Conservation (phyloP, 2,329 filamentous ascomycete species). For the Parafenestella ontariensis region DNA sequence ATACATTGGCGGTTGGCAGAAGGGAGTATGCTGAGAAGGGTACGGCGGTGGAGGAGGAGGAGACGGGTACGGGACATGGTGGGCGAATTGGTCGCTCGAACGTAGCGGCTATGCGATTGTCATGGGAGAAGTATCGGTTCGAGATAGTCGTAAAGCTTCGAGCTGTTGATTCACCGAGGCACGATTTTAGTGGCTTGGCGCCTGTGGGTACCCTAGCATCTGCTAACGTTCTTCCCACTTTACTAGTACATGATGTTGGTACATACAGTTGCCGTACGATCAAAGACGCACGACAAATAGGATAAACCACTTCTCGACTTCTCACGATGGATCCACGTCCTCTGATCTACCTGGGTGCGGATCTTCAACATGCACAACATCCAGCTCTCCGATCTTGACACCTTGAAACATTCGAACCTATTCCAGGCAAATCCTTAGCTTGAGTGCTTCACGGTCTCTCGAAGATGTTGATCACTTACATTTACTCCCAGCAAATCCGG, state of each 20-base stretch:
- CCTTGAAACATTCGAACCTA: slow-evolving; percentile 36
- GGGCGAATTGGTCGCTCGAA: slow-evolving; percentile 1
- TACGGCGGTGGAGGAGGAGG: slow-evolving; percentile 16
- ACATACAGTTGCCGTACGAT: not conserved
- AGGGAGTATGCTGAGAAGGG: slow-evolving; percentile 7
- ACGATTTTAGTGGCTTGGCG: slow-evolving; percentile 32
- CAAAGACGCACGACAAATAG: not conserved
- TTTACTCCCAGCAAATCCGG: slow-evolving; percentile 35
- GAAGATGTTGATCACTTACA: slow-evolving; percentile 20
- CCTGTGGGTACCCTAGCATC: not conserved
- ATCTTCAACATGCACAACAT: slow-evolving; percentile 32
- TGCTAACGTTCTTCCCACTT: not conserved
- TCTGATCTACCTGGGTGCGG: slow-evolving; percentile 5
- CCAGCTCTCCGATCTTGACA: slow-evolving; percentile 32
- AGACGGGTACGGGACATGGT: slow-evolving; percentile 32
- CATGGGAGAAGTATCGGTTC: slow-evolving; percentile 6
- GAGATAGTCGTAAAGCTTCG: not conserved
- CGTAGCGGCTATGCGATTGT: not conserved
- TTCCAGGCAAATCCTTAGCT: not conserved
- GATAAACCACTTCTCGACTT: not conserved
- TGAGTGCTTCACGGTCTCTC: not conserved
- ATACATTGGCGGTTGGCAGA: slow-evolving; percentile 6
- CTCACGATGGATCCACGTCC: not conserved
- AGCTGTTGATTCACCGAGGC: slow-evolving; percentile 33
- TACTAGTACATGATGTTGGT: not conserved